A percentile compares a stretch with the other conserved stretches of the same genome.
phyloP scores from a whole-genome alignment of 306 rosid genomes.

The Hippophae rhamnoides region DNA sequence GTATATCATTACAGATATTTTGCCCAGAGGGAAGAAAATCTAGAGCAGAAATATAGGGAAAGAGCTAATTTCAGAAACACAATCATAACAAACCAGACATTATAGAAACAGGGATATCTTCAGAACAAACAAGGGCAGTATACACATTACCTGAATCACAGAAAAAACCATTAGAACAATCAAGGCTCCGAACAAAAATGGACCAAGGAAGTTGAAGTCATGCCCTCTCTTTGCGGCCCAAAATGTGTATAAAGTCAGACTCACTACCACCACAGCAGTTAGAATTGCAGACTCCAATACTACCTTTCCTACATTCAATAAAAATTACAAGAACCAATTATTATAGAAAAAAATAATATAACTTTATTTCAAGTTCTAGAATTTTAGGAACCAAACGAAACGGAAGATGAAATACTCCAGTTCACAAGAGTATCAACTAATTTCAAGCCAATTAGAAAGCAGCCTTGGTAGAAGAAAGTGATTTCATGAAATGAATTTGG shows the following conservation, averaged over 20 bases:
- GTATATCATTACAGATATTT: conserved; percentile 48
- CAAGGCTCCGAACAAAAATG: conserved; percentile 65
- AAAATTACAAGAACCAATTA: neutral
- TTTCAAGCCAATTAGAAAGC: no score
- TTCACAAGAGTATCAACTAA: no score
- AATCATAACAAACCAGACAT: neutral
- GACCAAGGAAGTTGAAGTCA: conserved; percentile 79
- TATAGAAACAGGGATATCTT: neutral
- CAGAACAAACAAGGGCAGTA: neutral
- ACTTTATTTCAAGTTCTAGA: no score
- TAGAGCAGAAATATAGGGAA: conserved; percentile 5
- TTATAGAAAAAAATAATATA: neutral
- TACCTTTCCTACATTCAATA: conserved; percentile 52
- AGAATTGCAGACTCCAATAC: conserved; percentile 67
- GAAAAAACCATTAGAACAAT: conserved; percentile 52
- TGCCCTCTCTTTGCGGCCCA: conserved; percentile 88
- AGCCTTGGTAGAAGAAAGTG: no score
- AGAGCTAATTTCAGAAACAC: neutral
- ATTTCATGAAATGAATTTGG: no score
- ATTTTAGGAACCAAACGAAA: no score
- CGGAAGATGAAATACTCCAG: no score
- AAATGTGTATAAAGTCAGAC: conserved; percentile 75
- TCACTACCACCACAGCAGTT: conserved; percentile 62
- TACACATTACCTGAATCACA: conserved; percentile 55
- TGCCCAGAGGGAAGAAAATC: conserved; percentile 62